Conservation (phyloP, 768 basidiomycete genomes). For the Cystobasidium tubakii region DNA sequence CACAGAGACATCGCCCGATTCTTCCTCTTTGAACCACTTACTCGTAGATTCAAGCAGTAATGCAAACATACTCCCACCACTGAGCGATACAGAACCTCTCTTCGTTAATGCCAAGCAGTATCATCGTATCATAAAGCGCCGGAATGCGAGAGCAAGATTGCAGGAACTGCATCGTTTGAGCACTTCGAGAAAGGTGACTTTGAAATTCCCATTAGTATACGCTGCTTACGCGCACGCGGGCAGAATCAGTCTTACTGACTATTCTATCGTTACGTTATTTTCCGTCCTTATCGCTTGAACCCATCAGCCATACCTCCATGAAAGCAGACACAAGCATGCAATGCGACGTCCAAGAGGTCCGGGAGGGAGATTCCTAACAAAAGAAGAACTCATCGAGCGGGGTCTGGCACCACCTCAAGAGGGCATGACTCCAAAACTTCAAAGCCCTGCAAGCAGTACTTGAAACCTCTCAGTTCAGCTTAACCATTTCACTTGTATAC, state of each 20-base stretch:
- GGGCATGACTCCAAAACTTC: neutral
- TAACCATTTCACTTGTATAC: no score
- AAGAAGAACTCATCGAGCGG: slow-evolving; percentile 26
- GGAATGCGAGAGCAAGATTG: slow-evolving; percentile 79
- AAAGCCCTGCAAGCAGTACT: neutral
- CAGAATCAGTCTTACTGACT: no score
- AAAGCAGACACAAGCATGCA: slow-evolving; percentile 95
- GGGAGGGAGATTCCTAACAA: slow-evolving; percentile 57
- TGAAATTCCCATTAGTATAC: neutral
- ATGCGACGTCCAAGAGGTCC: slow-evolving; percentile 95
- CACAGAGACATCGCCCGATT: neutral
- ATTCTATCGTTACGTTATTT: no score
- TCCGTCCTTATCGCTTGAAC: no score
- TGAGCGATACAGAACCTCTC: slow-evolving; percentile 81
- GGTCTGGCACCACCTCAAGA: slow-evolving; percentile 6
- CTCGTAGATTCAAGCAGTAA: neutral
- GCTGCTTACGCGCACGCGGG: no score
- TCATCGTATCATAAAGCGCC: slow-evolving; percentile 91
- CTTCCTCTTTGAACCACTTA: neutral
- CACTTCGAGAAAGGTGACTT: slow-evolving; percentile 72
- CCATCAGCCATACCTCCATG: slow-evolving; percentile 98
- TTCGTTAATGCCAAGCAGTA: slow-evolving; percentile 99
- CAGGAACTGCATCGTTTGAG: slow-evolving; percentile 92
- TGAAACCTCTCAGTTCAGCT: neutral
- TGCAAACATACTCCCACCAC: neutral